Conservation (phyloP, 768 basidiomycete genomes). For the Dentipellis fragilis region DNA sequence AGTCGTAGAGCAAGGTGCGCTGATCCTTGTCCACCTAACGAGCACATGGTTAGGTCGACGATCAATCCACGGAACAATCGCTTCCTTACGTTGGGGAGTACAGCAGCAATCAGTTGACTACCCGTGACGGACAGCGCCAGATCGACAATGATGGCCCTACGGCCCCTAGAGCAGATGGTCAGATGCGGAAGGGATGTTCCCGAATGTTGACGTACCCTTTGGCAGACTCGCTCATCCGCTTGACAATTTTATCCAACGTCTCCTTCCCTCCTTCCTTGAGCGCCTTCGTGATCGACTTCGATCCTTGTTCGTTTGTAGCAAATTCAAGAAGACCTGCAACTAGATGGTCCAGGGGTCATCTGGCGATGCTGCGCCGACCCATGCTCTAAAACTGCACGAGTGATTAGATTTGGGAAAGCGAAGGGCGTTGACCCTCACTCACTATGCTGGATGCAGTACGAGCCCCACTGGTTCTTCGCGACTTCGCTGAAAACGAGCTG, state of each 20-base stretch:
- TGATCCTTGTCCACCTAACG: slow-evolving; percentile 78
- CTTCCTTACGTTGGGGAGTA: slow-evolving; percentile 57
- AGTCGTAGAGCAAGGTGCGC: slow-evolving; percentile 71
- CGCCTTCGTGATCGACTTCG: slow-evolving; percentile 79
- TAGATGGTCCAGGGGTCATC: slow-evolving; percentile 71
- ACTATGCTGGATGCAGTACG: slow-evolving; percentile 84
- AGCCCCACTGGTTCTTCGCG: slow-evolving; percentile 82
- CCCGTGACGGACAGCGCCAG: slow-evolving; percentile 76
- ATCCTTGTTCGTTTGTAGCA: slow-evolving; percentile 77
- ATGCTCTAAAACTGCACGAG: slow-evolving; percentile 63
- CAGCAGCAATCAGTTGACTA: slow-evolving; percentile 77
- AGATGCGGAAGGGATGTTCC: neutral
- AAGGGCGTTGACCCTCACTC: neutral
- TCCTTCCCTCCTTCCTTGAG: slow-evolving; percentile 78
- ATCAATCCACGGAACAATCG: neutral
- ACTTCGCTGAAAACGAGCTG: slow-evolving; percentile 60
- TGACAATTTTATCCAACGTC: slow-evolving; percentile 62
- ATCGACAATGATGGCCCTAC: slow-evolving; percentile 81
- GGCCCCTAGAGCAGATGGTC: slow-evolving; percentile 32
- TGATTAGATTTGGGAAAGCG: slow-evolving; percentile 4
- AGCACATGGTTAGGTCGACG: neutral
- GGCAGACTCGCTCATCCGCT: slow-evolving; percentile 79
- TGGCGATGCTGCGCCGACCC: slow-evolving; percentile 67
- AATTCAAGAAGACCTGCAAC: slow-evolving; percentile 70
- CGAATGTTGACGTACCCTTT: slow-evolving; percentile 45